phyloP scores from a whole-genome alignment of 2,329 filamentous ascomycete genomes.

The Fusarium xylarioides region DNA sequence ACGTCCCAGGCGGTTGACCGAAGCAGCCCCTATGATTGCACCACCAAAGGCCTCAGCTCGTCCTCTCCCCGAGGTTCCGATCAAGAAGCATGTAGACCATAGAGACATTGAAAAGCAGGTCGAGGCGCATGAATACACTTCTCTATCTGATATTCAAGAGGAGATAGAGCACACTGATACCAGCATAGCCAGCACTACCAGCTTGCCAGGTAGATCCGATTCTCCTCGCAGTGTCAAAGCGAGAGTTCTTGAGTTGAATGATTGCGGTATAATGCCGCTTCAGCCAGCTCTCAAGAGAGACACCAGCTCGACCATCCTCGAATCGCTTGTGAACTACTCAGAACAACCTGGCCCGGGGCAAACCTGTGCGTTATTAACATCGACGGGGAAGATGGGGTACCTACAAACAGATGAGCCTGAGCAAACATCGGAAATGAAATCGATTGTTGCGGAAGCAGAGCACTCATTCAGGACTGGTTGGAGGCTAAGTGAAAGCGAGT shows the following conservation, averaged over 20 bases:
- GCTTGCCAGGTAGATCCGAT: constrained; percentile 7
- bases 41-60: constrained; percentile 2
- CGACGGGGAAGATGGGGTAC: neutral
- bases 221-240: neutral
- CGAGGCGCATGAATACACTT: constrained; percentile 15
- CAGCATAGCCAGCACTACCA: constrained; percentile 10
- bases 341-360: neutral
- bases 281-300: neutral
- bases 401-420: neutral
- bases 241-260: neutral
- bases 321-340: neutral
- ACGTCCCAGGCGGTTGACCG: neutral
- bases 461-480: constrained; percentile 14
- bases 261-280: neutral
- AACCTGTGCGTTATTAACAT: neutral
- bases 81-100: neutral
- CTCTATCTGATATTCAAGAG: constrained; percentile 37
- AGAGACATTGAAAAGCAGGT: constrained; percentile 9
- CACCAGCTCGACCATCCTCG: neutral
- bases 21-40: neutral
- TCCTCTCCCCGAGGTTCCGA: constrained; percentile 37
- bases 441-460: neutral
- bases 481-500: constrained; percentile 32
- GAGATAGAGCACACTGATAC: constrained; percentile 25
- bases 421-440: neutral